phyloP scores from a whole-genome alignment of 768 basidiomycete species.

The Lentinula lateritia region DNA sequence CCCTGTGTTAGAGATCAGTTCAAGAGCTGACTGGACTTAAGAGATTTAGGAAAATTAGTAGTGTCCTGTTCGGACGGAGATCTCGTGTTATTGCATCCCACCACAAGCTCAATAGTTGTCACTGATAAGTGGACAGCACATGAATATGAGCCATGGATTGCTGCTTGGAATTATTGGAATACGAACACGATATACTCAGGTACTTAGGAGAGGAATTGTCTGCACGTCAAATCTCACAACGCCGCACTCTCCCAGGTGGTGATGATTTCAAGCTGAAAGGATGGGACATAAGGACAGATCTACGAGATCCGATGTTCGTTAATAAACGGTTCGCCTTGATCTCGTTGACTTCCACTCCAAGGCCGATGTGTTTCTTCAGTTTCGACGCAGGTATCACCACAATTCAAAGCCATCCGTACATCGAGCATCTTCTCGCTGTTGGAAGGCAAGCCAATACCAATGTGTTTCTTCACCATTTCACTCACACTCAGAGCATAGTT shows the following conservation, averaged over 20 bases:
- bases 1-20: background rate
- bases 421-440: slow-evolving; percentile 80
- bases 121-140: slow-evolving; percentile 78
- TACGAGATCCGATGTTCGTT: slow-evolving; percentile 51
- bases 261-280: slow-evolving; percentile 87
- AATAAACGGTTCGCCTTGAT: slow-evolving; percentile 60
- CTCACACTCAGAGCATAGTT: slow-evolving; percentile 40
- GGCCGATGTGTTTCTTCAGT: slow-evolving; percentile 29
- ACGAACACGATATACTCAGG: slow-evolving; percentile 80
- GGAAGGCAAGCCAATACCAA: slow-evolving; percentile 59
- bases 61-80: slow-evolving; percentile 81
- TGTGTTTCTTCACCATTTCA: background rate
- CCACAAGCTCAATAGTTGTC: slow-evolving; percentile 16
- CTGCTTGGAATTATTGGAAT: slow-evolving; percentile 88
- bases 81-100: slow-evolving; percentile 53
- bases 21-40: slow-evolving; percentile 18
- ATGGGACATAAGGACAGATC: slow-evolving; percentile 81
- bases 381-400: slow-evolving; percentile 92
- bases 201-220: slow-evolving; percentile 20
- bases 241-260: slow-evolving; percentile 54
- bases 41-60: slow-evolving; percentile 53
- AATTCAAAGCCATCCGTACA: slow-evolving; percentile 77
- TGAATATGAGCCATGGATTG: slow-evolving; percentile 92
- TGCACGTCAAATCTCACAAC: background rate
- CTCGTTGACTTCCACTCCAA: background rate